Evolutionary conservation across 345 rosid genomes (phyloP), one percentile per base, ranked within the genome.

Genomic region (Populus ilicifolia): DNA sequence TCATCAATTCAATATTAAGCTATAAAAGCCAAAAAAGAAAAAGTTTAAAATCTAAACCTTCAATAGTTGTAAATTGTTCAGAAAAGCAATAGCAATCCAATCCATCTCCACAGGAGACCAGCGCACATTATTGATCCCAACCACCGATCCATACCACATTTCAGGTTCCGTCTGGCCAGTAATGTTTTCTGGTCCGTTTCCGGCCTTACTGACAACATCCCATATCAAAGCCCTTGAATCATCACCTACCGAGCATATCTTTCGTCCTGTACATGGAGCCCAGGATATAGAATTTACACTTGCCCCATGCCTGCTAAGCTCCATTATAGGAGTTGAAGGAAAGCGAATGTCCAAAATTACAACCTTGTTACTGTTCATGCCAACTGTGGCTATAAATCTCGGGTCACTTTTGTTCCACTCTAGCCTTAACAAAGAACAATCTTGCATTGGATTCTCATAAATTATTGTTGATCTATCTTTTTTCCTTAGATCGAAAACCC

Each of bases 341-440:
- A 69, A 81, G n/a, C 91, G 80, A 69, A 90, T 90, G 80, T 88
- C 93, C 56, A 90, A 61, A 54, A 90, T 56, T 6, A 88, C 89
- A 21, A 86, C 86, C 78, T 77, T 85, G 25, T 73, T 79, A 21
- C 91, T 88, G 21, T 90, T 91, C 87, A 86, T 72, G 0, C 88
- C 88, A 2, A 86, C 76, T 0, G 93, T 84, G 1, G 88, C 93
- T 50, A 90, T 80, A 59, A 83, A 85, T 68, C 83, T 83, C 2
- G 93, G 89, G 68, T 90, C 93, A 6, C 82, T 77, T 69, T 87
- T 88, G 78, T 87, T 88, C 93, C 93, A 90, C 43, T 88, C 93
- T 5, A 90, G 38, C 74, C 93, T 82, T 35, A 88, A 36, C 76
- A 90, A 30, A 0, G 90, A 88, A 69, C 78, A 63, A 0, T 80